Base-by-base conservation (phyloP, 2,329 filamentous ascomycete genomes). In the Xylogone sp. region DNA sequence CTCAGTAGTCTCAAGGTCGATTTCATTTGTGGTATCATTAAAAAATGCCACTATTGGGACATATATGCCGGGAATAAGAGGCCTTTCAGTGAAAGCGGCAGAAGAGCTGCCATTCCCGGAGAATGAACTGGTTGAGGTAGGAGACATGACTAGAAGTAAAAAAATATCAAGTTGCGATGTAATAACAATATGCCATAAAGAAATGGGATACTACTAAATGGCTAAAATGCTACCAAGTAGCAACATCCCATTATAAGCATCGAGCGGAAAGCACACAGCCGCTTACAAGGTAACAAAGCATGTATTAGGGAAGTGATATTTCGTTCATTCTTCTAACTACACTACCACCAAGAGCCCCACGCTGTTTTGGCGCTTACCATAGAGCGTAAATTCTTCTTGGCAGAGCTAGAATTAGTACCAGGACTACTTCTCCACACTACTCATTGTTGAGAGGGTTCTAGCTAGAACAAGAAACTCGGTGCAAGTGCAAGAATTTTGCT, bases 1-100 rank as follows among this genome's bases (percentile, higher is more conserved):
- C 22, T 16, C 24, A 16, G 43, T 48, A 42, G 52, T 46, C 16
- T 42, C 12, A 16, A 46, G 8, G 31, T 57, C 55, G 5, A 57
- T 29, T 12, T 45, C 50, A 47, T 57, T 51, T 3, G 50, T 49
- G 9, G 64, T 44, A 16, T 45, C 47, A 12, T 51, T n/a, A 34
- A 57, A 56, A 62, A 79, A 78, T 53, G 75, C 72, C 42, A 77
- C 71, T 9, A 76, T 78, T 27, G 76, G 76, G 45, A 76, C 74
- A 60, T 78, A 79, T 54, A 78, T 64, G 46, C 74, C 75, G 10
- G 46, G 53, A 13, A 49, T 21, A 21, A 22, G 52, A 5, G 34
- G 34, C n/a, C 34, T 39, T 39, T 29, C 19, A 12, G 10, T 46
- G 44, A 16, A 18, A 18, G 13, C 34, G 34, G 34, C 6, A 13